Evolutionary conservation across 176 grass and related monocot species (phyloP).

Genomic region (Sorghum bicolor): Sorghum_bicolor_NCBIv3 NC_012870.2:4780001-4780500

Average conservation of each 20-base stretch:
- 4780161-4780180: slow-evolving; percentile 21
- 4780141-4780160: slow-evolving; percentile 35
- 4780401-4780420: slow-evolving; percentile 64
- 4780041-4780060: slow-evolving; percentile 34
- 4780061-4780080: slow-evolving; percentile 58
- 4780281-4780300: slow-evolving; percentile 29
- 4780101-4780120: slow-evolving; percentile 28
- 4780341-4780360: slow-evolving; percentile 50
- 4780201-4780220: slow-evolving; percentile 25
- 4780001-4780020: not conserved
- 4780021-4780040: not conserved
- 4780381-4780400: slow-evolving; percentile 75
- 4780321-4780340: slow-evolving; percentile 5
- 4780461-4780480: slow-evolving; percentile 21
- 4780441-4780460: slow-evolving; percentile 39
- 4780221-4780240: slow-evolving; percentile 28
- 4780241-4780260: slow-evolving; percentile 35
- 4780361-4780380: slow-evolving; percentile 71
- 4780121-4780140: slow-evolving; percentile 23
- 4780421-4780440: slow-evolving; percentile 31
- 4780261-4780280: slow-evolving; percentile 12
- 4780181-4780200: slow-evolving; percentile 37
- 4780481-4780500: slow-evolving; percentile 25
- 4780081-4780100: slow-evolving; percentile 34
- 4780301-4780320: slow-evolving; percentile 19